These are phyloP conservation scores for Persicaria tinctoria DNA, from an alignment of 148 eudicot species.

Conservation along the genomic window DNA sequence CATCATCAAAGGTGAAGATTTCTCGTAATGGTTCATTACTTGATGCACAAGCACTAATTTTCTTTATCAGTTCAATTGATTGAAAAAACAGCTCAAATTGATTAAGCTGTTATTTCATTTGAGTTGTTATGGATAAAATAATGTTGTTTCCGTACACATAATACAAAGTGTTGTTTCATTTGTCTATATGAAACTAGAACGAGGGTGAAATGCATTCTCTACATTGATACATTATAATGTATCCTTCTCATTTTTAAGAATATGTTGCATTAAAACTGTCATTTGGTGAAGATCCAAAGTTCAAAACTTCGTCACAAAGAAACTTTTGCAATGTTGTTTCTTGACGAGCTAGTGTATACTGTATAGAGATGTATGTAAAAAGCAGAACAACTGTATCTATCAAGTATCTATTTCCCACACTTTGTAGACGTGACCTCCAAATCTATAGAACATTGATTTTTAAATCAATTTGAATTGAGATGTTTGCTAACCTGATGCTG, in stretches of 20 bases:
- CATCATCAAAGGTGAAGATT: slow-evolving; percentile 45
- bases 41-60: background rate
- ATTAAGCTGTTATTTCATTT: background rate
- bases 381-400: background rate
- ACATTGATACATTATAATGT: background rate
- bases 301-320: background rate
- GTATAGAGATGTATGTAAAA: background rate
- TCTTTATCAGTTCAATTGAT: background rate
- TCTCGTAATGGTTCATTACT: background rate
- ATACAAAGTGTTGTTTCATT: background rate
- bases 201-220: background rate
- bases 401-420: background rate
- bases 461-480: background rate
- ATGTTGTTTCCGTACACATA: background rate
- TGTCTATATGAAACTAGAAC: background rate
- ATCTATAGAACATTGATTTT: background rate
- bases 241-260: background rate
- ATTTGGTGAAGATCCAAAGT: background rate
- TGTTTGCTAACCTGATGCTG: background rate
- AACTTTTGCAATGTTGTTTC: background rate
- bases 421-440: background rate
- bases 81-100: background rate
- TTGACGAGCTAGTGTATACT: background rate
- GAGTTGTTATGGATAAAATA: too few species aligned
- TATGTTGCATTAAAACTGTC: background rate